phyloP scores from a whole-genome alignment of 192 early-diverging fungal species.

The Entomortierella parvispora region DNA sequence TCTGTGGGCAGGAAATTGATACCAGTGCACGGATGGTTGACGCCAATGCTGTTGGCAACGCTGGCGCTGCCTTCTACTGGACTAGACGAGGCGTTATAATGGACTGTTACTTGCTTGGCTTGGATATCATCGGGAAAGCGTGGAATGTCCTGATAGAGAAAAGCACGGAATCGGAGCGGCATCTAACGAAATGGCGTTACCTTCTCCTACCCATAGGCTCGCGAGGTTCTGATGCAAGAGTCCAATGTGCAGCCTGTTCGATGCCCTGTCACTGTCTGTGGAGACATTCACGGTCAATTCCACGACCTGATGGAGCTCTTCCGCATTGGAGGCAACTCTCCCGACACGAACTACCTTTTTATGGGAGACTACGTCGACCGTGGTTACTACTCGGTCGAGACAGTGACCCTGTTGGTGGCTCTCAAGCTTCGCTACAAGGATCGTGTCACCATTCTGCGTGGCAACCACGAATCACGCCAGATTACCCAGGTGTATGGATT shows the following conservation, averaged over 20 bases:
- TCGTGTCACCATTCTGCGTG: slow-evolving; percentile 96
- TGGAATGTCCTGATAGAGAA: background rate
- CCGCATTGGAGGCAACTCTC: slow-evolving; percentile 95
- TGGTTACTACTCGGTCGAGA: slow-evolving; percentile 99
- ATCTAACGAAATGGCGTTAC: background rate
- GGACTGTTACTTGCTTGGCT: no score
- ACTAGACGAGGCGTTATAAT: no score
- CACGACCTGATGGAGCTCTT: slow-evolving; percentile 98
- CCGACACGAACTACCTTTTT: slow-evolving; percentile 98
- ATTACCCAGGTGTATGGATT: slow-evolving; percentile 99
- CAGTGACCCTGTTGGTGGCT: slow-evolving; percentile 92
- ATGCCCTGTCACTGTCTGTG: slow-evolving; percentile 97
- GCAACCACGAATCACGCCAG: slow-evolving; percentile 98
- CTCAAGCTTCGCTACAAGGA: slow-evolving; percentile 94
- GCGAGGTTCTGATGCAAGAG: slow-evolving; percentile 95
- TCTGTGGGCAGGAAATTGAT: no score
- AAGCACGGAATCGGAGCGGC: background rate
- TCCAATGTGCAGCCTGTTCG: slow-evolving; percentile 97
- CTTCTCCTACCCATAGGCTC: slow-evolving; percentile 60
- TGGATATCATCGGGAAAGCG: no score
- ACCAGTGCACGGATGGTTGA: no score
- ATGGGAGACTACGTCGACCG: slow-evolving; percentile 99
- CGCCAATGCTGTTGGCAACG: no score
- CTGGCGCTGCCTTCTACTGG: no score
- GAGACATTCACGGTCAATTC: slow-evolving; percentile 99